Conservation (phyloP, 805 yeast genomes). For the Saturnispora diversa region DNA sequence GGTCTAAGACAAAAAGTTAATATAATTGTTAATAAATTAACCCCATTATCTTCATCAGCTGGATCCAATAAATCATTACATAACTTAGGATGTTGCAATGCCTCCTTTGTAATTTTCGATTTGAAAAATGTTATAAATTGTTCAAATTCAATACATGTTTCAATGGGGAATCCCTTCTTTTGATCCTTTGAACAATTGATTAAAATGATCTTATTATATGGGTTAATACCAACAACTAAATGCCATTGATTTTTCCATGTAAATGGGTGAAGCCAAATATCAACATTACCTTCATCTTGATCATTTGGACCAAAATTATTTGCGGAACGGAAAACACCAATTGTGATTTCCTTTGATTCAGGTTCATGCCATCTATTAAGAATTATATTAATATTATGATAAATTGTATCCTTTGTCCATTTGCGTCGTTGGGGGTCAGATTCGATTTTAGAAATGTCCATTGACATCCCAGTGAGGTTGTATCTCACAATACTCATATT, state of each 20-base stretch:
- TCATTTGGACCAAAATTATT: slow-evolving; percentile 26
- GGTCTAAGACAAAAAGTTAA: slow-evolving; percentile 25
- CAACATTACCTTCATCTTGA: slow-evolving; percentile 8
- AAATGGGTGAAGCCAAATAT: slow-evolving; percentile 28
- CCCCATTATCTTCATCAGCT: slow-evolving; percentile 20
- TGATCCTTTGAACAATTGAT: slow-evolving; percentile 22
- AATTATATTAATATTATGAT: slow-evolving; percentile 7
- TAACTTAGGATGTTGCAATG: slow-evolving; percentile 23
- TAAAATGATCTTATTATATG: slow-evolving; percentile 21
- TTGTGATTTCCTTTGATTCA: neutral
- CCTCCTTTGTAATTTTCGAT: slow-evolving; percentile 23
- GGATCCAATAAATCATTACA: slow-evolving; percentile 23
- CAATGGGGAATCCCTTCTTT: slow-evolving; percentile 18
- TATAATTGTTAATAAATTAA: slow-evolving; percentile 25
- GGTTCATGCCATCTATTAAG: slow-evolving; percentile 6
- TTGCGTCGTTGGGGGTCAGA: neutral
- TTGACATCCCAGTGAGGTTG: slow-evolving; percentile 12
- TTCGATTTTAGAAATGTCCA: slow-evolving; percentile 9
- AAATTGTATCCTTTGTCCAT: slow-evolving; percentile 6
- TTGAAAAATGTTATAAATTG: slow-evolving; percentile 25
- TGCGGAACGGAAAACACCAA: slow-evolving; percentile 18
- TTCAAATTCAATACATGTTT: slow-evolving; percentile 22
- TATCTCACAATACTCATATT: slow-evolving; percentile 2
- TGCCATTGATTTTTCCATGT: slow-evolving; percentile 29
- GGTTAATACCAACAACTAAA: slow-evolving; percentile 26